Evolutionary conservation across 441 rosid genomes (phyloP), one percentile per base, ranked within the genome.

Genomic region (Corymbia calophylla): DNA sequence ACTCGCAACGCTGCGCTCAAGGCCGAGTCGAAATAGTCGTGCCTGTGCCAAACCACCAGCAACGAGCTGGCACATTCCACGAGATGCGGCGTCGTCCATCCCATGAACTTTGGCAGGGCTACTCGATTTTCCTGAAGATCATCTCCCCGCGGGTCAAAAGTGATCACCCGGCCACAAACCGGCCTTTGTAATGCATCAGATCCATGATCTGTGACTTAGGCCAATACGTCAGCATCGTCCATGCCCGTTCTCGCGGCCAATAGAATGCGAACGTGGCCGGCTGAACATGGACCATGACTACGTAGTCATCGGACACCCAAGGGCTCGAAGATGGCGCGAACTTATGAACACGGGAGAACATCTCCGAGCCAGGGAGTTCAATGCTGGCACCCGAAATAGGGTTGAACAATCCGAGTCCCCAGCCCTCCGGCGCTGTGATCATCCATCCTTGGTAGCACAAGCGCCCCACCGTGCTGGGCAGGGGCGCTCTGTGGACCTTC

Each of bases 211-310:
- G 64, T 0, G 64, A 58, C 64, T 58, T 25, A 58, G 64, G 64
- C 13, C 3, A 0, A 58, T 58, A 58, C 25, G 64, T 25, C 15
- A 23, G n/a, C 1, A 14, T 23, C 0, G 64, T 58, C 64, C n/a
- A 25, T 25, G 64, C 64, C 64, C 6, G 0, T 0, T 25, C 0
- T 21, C 0, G 19, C 27, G 60, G 0, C 8, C 1, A 5, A 55
- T 0, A 55, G 27, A 55, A 8, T 0, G 5, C 60, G 0, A 55
- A 55, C 25, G 60, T 55, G 60, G 11, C 27, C 11, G 60, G 60
- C 60, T 55, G 60, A 0, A 55, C 60, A 3, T 55, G 60, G 60
- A 55, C 60, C 0, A 55, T 0, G 0, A 55, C 21, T 55, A 0
- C 60, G 21, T 55, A 55, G 25, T 55, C 60, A 5, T 0, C 11